Evolutionary conservation across 495 filamentous ascomycete species (phyloP).

Genomic region (Oidiodendron maius): DNA sequence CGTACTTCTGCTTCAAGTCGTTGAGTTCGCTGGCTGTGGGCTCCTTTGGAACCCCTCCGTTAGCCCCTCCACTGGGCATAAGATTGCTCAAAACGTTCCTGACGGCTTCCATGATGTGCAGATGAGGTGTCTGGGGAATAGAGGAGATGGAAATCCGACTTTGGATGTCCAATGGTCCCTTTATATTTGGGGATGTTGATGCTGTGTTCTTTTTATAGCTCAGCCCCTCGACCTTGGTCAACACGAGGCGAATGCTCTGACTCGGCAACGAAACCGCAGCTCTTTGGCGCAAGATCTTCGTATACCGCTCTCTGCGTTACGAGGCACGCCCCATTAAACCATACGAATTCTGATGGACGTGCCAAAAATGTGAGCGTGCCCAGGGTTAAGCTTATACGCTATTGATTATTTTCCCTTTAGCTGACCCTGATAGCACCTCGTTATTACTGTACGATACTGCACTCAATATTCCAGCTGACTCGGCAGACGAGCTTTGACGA

Average conservation of each 20-base stretch:
- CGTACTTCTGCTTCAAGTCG: slow-evolving; percentile 71
- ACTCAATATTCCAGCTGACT: too few relatives aligned
- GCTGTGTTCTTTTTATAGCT: slow-evolving; percentile 6
- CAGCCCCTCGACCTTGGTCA: slow-evolving; percentile 16
- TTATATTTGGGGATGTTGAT: slow-evolving; percentile 1
- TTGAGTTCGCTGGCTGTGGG: slow-evolving; percentile 70
- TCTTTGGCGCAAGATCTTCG: too few relatives aligned
- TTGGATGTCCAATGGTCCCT: slow-evolving; percentile 5
- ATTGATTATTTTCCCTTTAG: too few relatives aligned
- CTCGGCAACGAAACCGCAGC: slow-evolving; percentile 1
- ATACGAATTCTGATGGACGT: too few relatives aligned
- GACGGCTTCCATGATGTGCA: slow-evolving; percentile 27
- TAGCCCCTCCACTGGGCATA: slow-evolving; percentile 39
- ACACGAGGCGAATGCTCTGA: neutral
- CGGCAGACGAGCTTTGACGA: too few relatives aligned
- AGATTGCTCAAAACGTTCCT: slow-evolving; percentile 49
- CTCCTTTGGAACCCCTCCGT: slow-evolving; percentile 43
- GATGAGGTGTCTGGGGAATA: neutral
- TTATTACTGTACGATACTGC: too few relatives aligned
- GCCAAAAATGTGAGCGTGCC: too few relatives aligned
- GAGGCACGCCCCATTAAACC: too few relatives aligned
- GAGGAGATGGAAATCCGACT: neutral
- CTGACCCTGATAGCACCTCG: too few relatives aligned
- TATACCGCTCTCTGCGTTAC: too few relatives aligned
- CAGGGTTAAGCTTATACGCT: too few relatives aligned